Evolutionary conservation across 2,329 filamentous ascomycete genomes (phyloP).

Genomic region (Ascosphaera acerosa): DNA sequence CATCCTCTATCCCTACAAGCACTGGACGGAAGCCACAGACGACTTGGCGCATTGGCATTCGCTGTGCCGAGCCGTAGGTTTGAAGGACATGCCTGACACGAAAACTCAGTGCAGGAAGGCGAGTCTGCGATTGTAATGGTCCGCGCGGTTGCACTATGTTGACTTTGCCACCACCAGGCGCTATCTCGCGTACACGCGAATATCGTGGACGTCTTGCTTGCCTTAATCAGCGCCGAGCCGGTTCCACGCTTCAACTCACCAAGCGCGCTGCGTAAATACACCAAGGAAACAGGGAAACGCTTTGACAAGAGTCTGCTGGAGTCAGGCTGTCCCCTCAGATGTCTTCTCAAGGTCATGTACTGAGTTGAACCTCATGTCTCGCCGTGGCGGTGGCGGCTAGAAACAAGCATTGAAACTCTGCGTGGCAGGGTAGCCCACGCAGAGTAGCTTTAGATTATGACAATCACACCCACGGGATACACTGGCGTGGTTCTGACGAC

Average conservation of each 20-base stretch:
- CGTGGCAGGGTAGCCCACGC: too few species aligned
- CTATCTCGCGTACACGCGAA: background rate
- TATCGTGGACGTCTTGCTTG: background rate
- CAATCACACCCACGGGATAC: too few species aligned
- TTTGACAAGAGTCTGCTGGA: background rate
- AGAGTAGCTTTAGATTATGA: too few species aligned
- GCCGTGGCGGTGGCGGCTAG: too few species aligned
- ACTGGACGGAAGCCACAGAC: background rate
- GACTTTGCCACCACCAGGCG: too few species aligned
- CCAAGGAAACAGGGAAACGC: background rate
- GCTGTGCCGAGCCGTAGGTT: background rate
- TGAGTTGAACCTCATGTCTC: too few species aligned
- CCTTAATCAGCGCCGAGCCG: background rate
- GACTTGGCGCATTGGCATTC: background rate
- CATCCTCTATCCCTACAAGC: background rate
- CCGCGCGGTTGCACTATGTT: too few species aligned
- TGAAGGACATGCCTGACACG: background rate
- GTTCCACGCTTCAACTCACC: background rate
- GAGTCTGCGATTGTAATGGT: too few species aligned
- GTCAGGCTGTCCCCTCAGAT: background rate
- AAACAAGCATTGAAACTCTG: too few species aligned
- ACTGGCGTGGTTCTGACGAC: too few species aligned
- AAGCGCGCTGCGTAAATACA: slow-evolving; percentile 5
- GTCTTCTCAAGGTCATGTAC: slow-evolving; percentile 2
- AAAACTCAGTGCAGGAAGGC: background rate